These are phyloP conservation scores for Apodospora peruviana DNA, from an alignment of 495 filamentous ascomycete genomes.

Conservation along the genomic window DNA sequence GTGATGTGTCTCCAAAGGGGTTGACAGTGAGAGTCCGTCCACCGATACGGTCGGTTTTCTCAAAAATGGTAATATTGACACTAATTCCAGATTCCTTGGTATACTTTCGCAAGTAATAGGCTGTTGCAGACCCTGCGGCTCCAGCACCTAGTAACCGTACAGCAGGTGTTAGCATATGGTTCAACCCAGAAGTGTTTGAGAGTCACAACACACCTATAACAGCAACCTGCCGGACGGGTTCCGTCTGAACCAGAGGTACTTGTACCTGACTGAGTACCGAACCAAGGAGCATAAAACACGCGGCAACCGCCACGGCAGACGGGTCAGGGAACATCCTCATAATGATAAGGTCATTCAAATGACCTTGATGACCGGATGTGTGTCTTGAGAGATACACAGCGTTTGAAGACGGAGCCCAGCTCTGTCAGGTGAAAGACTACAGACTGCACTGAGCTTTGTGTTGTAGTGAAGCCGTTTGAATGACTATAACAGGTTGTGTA, in stretches of 20 bases:
- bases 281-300: too few relatives aligned
- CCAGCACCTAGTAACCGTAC: constrained; percentile 96
- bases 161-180: too few relatives aligned
- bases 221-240: constrained; percentile 33
- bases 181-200: not conserved
- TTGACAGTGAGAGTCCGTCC: constrained; percentile 88
- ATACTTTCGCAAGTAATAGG: constrained; percentile 72
- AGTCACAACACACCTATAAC: constrained; percentile 36
- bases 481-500: too few relatives aligned
- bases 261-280: not conserved
- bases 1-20: constrained; percentile 60
- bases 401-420: too few relatives aligned
- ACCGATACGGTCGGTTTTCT: constrained; percentile 72
- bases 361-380: too few relatives aligned
- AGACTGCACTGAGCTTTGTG: too few relatives aligned
- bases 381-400: too few relatives aligned
- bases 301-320: too few relatives aligned
- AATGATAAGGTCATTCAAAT: too few relatives aligned
- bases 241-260: not conserved
- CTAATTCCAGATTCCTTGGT: constrained; percentile 46
- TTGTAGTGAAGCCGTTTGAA: too few relatives aligned
- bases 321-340: too few relatives aligned
- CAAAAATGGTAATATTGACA: constrained; percentile 82
- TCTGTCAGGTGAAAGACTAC: too few relatives aligned
- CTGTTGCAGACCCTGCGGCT: constrained; percentile 79